Conservation (phyloP, 495 filamentous ascomycete genomes). For the Lophium mytilinum region DNA sequence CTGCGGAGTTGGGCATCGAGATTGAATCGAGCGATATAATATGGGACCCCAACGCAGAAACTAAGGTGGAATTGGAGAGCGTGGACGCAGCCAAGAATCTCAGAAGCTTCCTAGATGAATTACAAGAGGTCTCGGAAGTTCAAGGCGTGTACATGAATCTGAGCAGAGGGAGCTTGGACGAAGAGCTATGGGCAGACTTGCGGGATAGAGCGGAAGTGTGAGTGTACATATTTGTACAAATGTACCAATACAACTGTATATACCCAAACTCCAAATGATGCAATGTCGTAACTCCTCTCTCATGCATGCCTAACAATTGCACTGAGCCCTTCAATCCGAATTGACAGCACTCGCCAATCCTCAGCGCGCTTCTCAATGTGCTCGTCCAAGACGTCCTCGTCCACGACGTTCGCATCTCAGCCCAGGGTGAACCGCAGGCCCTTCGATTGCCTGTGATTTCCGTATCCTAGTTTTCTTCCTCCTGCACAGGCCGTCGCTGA, state of each 20-base stretch:
- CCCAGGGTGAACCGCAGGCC: too few species aligned
- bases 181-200: constrained; percentile 25
- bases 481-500: not conserved
- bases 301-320: not conserved
- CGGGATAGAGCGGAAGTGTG: constrained; percentile 22
- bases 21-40: constrained; percentile 68
- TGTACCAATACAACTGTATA: not conserved
- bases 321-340: too few species aligned
- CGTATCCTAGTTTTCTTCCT: not conserved
- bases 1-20: constrained; percentile 49
- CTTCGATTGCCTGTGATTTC: too few species aligned
- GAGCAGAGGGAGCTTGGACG: constrained; percentile 19
- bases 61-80: constrained; percentile 49
- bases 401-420: too few species aligned
- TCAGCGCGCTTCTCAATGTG: too few species aligned
- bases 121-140: constrained; percentile 43
- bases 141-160: constrained; percentile 28
- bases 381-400: too few species aligned
- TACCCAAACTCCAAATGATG: not conserved
- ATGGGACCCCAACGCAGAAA: constrained; percentile 78
- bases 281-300: not conserved
- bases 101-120: constrained; percentile 40
- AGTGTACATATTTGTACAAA: constrained; percentile 2
- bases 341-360: too few species aligned
- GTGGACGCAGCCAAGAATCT: constrained; percentile 40